Percentiles rank a stretch among this genome's conserved stretches.
phyloP scores from a whole-genome alignment of 2,329 filamentous ascomycete species.

The Aspergillus tamarii region DNA sequence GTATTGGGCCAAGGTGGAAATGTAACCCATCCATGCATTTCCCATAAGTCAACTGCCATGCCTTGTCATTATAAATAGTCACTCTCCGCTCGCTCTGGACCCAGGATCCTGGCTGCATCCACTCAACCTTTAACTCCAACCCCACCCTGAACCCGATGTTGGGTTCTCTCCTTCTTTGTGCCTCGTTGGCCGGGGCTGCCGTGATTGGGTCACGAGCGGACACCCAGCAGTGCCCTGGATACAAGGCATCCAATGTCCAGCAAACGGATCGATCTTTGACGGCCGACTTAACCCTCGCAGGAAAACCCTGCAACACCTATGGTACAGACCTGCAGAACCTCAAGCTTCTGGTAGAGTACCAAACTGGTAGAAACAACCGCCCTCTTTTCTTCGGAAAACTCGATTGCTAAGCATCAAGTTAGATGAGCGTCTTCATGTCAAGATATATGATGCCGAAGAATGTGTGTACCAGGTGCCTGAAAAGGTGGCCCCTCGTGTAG shows the following conservation, averaged over 20 bases:
- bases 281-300: constrained; percentile 71
- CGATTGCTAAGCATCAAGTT: background rate
- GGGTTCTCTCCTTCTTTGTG: constrained; percentile 29
- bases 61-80: constrained; percentile 9
- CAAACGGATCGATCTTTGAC: constrained; percentile 56
- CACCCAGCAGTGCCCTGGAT: constrained; percentile 39
- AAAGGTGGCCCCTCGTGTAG: constrained; percentile 66
- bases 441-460: constrained; percentile 71
- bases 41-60: background rate
- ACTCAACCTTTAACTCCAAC: background rate
- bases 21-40: background rate
- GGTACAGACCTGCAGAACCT: constrained; percentile 61
- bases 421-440: constrained; percentile 73
- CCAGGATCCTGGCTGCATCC: background rate
- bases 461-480: constrained; percentile 76
- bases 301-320: constrained; percentile 64
- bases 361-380: constrained; percentile 52
- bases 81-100: background rate
- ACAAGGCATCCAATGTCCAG: constrained; percentile 40
- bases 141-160: constrained; percentile 23
- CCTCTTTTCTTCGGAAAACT: background rate
- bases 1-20: background rate
- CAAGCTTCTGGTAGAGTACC: constrained; percentile 63
- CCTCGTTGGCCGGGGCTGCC: constrained; percentile 33
- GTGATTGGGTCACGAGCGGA: constrained; percentile 22